Evolutionary conservation across 208 protist species (phyloP).

Genomic region (Leishmania tropica): DNA sequence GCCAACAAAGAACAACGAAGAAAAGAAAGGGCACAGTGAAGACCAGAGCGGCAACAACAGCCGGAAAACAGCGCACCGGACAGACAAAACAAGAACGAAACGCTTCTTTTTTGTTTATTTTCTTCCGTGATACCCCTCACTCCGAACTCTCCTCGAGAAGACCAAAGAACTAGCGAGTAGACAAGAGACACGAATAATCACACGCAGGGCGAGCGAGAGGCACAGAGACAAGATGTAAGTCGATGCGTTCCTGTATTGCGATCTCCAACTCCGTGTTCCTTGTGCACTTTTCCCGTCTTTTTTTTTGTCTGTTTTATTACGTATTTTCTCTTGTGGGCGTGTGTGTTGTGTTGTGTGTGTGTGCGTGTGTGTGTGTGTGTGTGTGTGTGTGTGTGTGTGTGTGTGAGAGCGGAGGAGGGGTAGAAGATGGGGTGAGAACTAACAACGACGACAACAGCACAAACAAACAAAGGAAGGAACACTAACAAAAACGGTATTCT

Average conservation of each 20-base stretch:
- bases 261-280: not conserved
- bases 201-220: not conserved
- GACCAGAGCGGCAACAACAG: not conserved
- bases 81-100: not conserved
- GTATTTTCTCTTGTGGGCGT: no score
- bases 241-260: not conserved
- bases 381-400: not conserved
- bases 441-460: no score
- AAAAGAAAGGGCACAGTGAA: not conserved
- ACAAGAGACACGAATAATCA: not conserved
- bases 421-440: no score
- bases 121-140: no score
- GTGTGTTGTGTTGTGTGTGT: not conserved
- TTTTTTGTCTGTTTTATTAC: not conserved
- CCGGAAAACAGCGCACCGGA: not conserved
- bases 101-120: no score
- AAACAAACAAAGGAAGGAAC: no score
- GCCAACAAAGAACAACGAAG: no score
- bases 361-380: not conserved
- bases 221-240: not conserved
- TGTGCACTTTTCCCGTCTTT: not conserved
- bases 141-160: no score
- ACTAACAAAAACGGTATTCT: no score
- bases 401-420: no score
- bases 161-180: not conserved